Evolutionary conservation across 305 asterid genomes (phyloP).

Genomic region (Solanum hybrid): DNA sequence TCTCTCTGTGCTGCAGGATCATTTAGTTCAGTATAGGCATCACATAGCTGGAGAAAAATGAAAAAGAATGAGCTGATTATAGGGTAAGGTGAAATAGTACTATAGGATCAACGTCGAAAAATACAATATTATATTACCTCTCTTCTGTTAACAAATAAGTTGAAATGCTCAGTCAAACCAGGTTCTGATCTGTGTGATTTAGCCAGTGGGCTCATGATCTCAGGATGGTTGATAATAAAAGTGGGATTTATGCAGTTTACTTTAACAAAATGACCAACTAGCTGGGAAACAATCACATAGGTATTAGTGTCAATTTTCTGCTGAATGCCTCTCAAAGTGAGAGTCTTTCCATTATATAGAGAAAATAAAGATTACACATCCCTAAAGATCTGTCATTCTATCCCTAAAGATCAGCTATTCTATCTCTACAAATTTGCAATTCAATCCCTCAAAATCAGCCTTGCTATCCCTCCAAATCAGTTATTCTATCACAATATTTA

Average conservation of each 20-base stretch:
- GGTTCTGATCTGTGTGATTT: slow-evolving; percentile 84
- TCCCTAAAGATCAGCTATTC: no score
- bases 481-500: no score
- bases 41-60: slow-evolving; percentile 45
- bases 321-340: no score
- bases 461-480: no score
- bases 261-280: slow-evolving; percentile 86
- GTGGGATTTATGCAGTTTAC: slow-evolving; percentile 66
- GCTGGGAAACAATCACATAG: slow-evolving; percentile 28
- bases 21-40: slow-evolving; percentile 86
- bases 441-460: no score
- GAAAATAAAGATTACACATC: no score
- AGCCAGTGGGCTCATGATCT: slow-evolving; percentile 87
- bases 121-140: slow-evolving; percentile 32
- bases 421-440: no score
- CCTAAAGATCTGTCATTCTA: no score
- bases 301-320: neutral
- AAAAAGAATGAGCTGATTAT: neutral
- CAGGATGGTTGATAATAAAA: slow-evolving; percentile 84
- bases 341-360: no score
- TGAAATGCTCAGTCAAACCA: slow-evolving; percentile 71
- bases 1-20: slow-evolving; percentile 85
- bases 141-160: slow-evolving; percentile 75
- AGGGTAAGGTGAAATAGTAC: neutral
- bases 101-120: neutral